phyloP scores from a whole-genome alignment of 2,329 filamentous ascomycete species.

The Ophiostoma himal-ulmi region DNA sequence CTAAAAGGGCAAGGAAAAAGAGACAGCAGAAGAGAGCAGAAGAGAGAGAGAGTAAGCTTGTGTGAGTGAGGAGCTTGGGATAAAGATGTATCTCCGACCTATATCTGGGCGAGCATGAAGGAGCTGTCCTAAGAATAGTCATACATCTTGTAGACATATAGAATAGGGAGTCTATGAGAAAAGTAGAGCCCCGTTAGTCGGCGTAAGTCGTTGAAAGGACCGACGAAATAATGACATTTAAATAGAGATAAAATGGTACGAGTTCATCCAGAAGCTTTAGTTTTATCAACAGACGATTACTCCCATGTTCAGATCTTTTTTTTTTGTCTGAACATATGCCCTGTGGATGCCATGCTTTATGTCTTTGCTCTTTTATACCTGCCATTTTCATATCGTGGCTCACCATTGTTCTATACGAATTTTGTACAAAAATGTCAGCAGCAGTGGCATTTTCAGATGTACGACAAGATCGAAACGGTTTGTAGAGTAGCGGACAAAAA shows the following conservation, averaged over 20 bases:
- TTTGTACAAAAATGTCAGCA: neutral
- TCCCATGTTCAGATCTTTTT: neutral
- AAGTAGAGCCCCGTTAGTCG: neutral
- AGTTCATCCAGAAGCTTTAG: neutral
- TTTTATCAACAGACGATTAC: neutral
- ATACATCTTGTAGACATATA: neutral
- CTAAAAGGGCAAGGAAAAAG: neutral
- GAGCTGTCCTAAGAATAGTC: neutral
- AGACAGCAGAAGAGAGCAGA: neutral
- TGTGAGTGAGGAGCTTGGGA: slow-evolving; percentile 13
- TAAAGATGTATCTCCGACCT: slow-evolving; percentile 18
- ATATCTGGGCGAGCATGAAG: neutral
- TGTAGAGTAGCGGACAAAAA: neutral
- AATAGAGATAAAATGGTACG: neutral
- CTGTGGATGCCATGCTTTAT: neutral
- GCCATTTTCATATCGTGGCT: neutral
- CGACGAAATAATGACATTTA: neutral
- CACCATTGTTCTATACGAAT: neutral
- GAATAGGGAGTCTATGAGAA: neutral
- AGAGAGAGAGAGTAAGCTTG: neutral
- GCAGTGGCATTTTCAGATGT: neutral
- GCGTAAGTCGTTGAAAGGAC: neutral
- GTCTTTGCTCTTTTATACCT: neutral
- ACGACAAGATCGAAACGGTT: neutral
- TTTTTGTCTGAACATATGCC: neutral